A percentile compares a stretch with the other conserved stretches of the same genome.
phyloP scores from a whole-genome alignment of 495 filamentous ascomycete genomes.

The Recurvomyces mirabilis region DNA sequence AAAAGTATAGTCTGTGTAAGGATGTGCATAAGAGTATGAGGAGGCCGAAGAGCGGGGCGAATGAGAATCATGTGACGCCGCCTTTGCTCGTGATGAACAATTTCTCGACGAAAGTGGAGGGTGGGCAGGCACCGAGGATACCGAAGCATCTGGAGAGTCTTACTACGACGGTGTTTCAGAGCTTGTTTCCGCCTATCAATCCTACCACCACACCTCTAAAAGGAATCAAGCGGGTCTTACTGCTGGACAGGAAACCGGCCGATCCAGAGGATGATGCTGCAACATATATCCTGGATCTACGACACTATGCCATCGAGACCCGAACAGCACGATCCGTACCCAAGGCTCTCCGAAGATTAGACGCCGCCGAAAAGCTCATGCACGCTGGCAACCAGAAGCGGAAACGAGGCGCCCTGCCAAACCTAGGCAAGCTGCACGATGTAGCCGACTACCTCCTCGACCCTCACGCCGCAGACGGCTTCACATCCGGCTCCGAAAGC shows the following conservation, averaged over 20 bases:
- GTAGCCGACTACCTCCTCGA: conserved; percentile 91
- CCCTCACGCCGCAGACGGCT: conserved; percentile 69
- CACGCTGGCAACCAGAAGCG: conserved; percentile 52
- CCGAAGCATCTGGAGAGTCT: conserved; percentile 85
- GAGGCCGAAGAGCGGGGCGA: conserved; percentile 56
- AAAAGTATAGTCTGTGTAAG: conserved; percentile 87
- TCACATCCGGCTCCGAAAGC: conserved; percentile 82
- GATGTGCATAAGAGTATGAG: conserved; percentile 73
- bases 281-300: conserved; percentile 75
- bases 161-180: conserved; percentile 91
- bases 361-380: conserved; percentile 69
- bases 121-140: conserved; percentile 29
- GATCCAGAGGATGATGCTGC: conserved; percentile 30
- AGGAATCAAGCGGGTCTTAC: conserved; percentile 77
- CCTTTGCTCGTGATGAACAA: conserved; percentile 94
- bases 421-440: conserved; percentile 81
- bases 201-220: conserved; percentile 79
- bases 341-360: conserved; percentile 66
- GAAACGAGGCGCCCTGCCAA: conserved; percentile 54
- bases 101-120: conserved; percentile 58
- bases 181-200: conserved; percentile 90
- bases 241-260: conserved; percentile 66
- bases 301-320: conserved; percentile 91
- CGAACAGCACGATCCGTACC: conserved; percentile 59
- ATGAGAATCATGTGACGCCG: conserved; percentile 10